Evolutionary conservation across 495 filamentous ascomycete species (phyloP), one percentile per base, ranked within the genome.

Genomic region (Penicillium crystallinum): DNA sequence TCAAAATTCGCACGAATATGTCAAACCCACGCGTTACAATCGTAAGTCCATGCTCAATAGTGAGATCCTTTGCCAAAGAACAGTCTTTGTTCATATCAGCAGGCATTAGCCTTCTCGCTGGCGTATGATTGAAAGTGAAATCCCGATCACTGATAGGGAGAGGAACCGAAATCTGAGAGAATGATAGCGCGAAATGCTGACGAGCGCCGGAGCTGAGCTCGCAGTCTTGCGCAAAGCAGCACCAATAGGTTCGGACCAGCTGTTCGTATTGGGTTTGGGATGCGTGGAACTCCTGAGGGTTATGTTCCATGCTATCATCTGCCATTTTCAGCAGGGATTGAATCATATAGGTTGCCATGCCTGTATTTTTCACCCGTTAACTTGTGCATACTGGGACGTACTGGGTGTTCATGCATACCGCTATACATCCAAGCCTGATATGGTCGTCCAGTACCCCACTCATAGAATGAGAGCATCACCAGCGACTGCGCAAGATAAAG

Each of bases 341-440:
- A 15, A 75, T 71, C 72, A 75, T 75, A 29, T 75, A 75, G 0
- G 70, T 75, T 4, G 72, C 72, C 72, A 75, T 75, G 22, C 72
- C 71, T 74, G 48, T 17, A n/a, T n/a, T n/a, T n/a, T n/a, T n/a
- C 18, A 14, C 1, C n/a, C 33, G 21, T 36, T 10, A 37, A 14
- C 35, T 18, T 21, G 14, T 8, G 11, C 41, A 30, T 36, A 12
- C 21, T 18, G 5, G n/a, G 25, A 4, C n/a, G 27, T 29, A 4
- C 7, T 14, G 7, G 2, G 8, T 19, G 21, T 7, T 3, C 6
- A 42, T 27, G 53, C 55, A 15, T 61, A 74, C 71, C 72, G 31
- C 70, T 75, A 41, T 75, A 75, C 72, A 75, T 75, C 72, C 72
- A 75, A 2, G 72, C 70, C 41, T 70, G 69, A 46, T 75, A 75